phyloP scores from a whole-genome alignment of 176 grass and related monocot genomes.

The Cenchrus americanus region DNA sequence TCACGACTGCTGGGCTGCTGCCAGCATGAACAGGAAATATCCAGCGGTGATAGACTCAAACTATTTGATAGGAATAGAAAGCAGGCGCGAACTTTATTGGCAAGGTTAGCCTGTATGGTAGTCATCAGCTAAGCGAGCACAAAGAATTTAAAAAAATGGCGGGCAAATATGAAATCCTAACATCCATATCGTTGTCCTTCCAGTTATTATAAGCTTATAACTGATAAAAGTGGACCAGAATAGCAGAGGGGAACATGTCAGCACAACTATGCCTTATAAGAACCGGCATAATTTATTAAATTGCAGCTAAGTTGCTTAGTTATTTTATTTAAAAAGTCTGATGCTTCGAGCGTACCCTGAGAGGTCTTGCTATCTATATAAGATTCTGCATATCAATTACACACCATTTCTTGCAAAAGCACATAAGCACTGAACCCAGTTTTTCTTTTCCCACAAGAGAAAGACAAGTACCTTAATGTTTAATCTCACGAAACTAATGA shows the following conservation, averaged over 20 bases:
- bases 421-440: neutral
- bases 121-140: conserved; percentile 15
- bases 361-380: neutral
- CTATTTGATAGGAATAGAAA: neutral
- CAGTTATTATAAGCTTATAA: conserved; percentile 9
- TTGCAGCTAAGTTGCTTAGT: neutral
- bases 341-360: neutral
- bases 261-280: neutral
- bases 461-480: neutral
- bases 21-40: neutral
- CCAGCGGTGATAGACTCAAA: neutral
- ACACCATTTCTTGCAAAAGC: neutral
- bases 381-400: neutral
- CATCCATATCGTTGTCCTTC: neutral
- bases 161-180: neutral
- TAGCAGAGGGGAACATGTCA: neutral
- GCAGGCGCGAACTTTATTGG: neutral
- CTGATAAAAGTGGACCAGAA: neutral
- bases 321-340: neutral
- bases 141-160: neutral
- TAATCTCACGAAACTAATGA: neutral
- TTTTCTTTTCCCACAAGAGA: neutral
- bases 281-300: conserved; percentile 1
- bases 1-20: neutral
- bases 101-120: conserved; percentile 7